phyloP scores from a whole-genome alignment of 352 stramenopile species.

The Chrysophaeum taylorii region DNA sequence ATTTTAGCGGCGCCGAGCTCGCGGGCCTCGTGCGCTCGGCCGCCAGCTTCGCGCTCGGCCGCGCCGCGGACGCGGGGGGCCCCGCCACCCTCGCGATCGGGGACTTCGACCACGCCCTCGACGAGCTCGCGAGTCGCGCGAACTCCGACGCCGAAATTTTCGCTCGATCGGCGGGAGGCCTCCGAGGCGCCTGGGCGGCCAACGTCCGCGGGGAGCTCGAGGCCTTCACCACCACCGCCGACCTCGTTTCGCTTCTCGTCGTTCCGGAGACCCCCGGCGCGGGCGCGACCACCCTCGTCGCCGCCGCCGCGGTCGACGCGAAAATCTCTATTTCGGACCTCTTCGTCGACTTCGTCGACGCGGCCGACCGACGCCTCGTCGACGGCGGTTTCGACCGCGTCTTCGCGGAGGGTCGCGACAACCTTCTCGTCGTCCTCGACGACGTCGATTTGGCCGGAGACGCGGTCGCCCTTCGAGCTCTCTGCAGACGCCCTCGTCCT shows the following conservation, averaged over 20 bases:
- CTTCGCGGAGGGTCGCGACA: no score
- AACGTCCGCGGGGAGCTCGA: neutral
- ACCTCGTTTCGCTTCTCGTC: neutral
- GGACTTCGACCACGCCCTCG: slow-evolving; percentile 81
- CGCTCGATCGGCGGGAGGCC: slow-evolving; percentile 38
- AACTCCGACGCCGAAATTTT: slow-evolving; percentile 77
- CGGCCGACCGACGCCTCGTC: no score
- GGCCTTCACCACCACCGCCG: neutral
- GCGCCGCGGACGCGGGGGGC: slow-evolving; percentile 35
- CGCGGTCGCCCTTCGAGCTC: no score
- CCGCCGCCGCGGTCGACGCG: neutral
- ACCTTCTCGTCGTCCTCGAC: no score
- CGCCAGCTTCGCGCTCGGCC: slow-evolving; percentile 55
- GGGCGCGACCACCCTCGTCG: neutral
- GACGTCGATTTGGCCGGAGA: no score
- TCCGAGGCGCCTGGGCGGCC: slow-evolving; percentile 21
- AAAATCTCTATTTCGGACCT: no score
- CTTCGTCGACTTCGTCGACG: no score
- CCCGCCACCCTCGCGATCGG: slow-evolving; percentile 38
- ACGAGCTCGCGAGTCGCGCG: slow-evolving; percentile 88
- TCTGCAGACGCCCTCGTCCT: no score
- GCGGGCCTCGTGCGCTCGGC: slow-evolving; percentile 88
- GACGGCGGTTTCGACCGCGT: no score
- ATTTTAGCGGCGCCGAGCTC: slow-evolving; percentile 94
- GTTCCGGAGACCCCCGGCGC: neutral